phyloP scores from a whole-genome alignment of 306 rosid species.

The Castanea crenata region DNA sequence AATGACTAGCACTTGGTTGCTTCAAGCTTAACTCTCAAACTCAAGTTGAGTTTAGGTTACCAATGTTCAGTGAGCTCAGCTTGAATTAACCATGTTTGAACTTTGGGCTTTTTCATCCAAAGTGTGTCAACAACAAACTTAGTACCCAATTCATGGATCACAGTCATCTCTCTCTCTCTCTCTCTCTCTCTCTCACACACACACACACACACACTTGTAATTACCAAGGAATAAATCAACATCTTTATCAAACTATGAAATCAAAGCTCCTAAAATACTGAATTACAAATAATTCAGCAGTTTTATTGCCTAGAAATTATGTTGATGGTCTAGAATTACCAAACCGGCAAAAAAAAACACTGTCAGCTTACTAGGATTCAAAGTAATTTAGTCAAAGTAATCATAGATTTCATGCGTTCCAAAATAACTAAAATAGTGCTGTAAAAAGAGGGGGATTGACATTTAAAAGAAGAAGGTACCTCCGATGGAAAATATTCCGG shows the following conservation, averaged over 20 bases:
- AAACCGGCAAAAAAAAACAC: not conserved
- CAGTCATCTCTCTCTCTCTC: not conserved
- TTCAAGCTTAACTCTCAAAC: not conserved
- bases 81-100: not conserved
- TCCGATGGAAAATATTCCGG: slow-evolving; percentile 95
- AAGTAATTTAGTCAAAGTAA: not conserved
- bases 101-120: not conserved
- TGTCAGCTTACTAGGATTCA: not conserved
- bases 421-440: not conserved
- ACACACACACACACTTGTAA: not conserved
- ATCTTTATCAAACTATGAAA: not conserved
- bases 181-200: too few species aligned
- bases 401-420: not conserved
- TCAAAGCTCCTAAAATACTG: not conserved
- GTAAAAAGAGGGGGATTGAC: slow-evolving; percentile 9
- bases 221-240: not conserved
- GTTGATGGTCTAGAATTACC: not conserved
- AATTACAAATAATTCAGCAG: not conserved
- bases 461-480: slow-evolving; percentile 43
- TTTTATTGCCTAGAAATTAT: not conserved
- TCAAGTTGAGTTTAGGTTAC: not conserved
- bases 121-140: not conserved
- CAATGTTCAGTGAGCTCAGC: not conserved
- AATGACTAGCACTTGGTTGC: too few species aligned
- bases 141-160: not conserved